A percentile compares a stretch with the other conserved stretches of the same genome.
Conservation (phyloP, 2,329 filamentous ascomycete species). For the Trichophyton rubrum region DNA sequence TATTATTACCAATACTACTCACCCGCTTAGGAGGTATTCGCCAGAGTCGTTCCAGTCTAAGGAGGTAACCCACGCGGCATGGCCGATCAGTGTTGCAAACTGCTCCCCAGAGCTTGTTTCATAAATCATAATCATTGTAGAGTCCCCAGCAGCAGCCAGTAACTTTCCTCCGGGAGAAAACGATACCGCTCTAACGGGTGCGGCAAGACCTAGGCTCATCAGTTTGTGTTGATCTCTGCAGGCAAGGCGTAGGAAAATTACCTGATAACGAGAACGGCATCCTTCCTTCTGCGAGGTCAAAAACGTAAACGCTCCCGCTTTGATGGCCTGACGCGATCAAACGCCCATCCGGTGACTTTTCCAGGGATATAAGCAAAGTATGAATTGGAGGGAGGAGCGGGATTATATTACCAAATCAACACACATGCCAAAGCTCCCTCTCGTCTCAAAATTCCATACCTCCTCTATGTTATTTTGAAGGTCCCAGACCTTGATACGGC, state of each 20-base stretch:
- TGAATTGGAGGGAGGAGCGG: background rate
- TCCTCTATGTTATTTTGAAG: constrained; percentile 45
- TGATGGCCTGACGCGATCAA: constrained; percentile 88
- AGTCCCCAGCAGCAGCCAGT: constrained; percentile 81
- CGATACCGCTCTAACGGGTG: constrained; percentile 69
- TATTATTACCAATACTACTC: constrained; percentile 17
- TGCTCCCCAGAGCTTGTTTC: constrained; percentile 88
- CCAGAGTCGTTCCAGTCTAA: constrained; percentile 90
- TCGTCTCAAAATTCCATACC: constrained; percentile 77
- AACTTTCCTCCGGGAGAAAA: constrained; percentile 80
- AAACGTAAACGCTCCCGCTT: constrained; percentile 83
- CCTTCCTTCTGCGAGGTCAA: constrained; percentile 79
- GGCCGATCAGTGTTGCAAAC: constrained; percentile 68
- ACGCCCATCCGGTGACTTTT: constrained; percentile 56
- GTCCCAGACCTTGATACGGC: constrained; percentile 83
- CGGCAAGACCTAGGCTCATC: constrained; percentile 56
- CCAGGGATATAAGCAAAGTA: background rate
- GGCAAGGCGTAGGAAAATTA: constrained; percentile 27
- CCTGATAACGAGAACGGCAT: constrained; percentile 75
- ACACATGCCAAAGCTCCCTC: constrained; percentile 80
- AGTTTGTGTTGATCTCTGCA: constrained; percentile 10
- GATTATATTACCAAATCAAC: constrained; percentile 54
- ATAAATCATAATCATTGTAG: constrained; percentile 78
- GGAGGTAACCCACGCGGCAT: constrained; percentile 77
- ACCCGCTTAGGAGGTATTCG: constrained; percentile 77